Evolutionary conservation across 2,329 filamentous ascomycete genomes (phyloP).

Genomic region (Fusarium sp.): DNA sequence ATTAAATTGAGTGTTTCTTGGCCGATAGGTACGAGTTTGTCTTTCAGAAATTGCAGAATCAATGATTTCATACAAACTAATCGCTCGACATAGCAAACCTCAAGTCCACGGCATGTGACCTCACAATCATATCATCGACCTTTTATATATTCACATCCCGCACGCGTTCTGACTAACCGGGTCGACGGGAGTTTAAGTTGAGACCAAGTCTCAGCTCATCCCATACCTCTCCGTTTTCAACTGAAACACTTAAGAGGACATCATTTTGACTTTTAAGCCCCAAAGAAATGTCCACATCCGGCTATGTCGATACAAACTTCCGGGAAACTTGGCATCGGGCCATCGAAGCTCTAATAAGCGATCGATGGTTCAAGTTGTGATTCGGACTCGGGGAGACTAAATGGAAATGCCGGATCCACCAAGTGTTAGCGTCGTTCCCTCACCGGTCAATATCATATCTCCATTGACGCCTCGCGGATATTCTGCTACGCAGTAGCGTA

Average conservation of each 20-base stretch:
- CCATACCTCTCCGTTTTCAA: conserved; percentile 7
- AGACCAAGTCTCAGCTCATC: conserved; percentile 4
- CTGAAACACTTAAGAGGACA: background rate
- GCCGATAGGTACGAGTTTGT: background rate
- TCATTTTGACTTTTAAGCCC: background rate
- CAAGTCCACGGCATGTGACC: background rate
- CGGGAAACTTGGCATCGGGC: background rate
- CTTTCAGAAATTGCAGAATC: background rate
- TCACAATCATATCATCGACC: background rate
- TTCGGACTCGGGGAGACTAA: background rate
- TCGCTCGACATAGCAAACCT: background rate
- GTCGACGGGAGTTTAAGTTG: background rate
- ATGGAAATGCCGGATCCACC: background rate
- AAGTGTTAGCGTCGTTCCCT: background rate
- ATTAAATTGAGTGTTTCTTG: background rate
- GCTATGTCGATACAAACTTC: background rate
- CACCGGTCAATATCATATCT: background rate
- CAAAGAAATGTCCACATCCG: background rate
- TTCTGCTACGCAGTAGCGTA: background rate
- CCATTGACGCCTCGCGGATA: background rate
- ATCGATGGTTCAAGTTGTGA: background rate
- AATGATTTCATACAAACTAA: background rate
- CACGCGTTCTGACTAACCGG: background rate
- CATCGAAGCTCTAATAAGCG: background rate
- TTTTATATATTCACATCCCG: background rate